Percentiles rank a stretch among this genome's conserved stretches.
Conservation (phyloP, 2,329 filamentous ascomycete genomes). For the Fusarium brachygibbosum region DNA sequence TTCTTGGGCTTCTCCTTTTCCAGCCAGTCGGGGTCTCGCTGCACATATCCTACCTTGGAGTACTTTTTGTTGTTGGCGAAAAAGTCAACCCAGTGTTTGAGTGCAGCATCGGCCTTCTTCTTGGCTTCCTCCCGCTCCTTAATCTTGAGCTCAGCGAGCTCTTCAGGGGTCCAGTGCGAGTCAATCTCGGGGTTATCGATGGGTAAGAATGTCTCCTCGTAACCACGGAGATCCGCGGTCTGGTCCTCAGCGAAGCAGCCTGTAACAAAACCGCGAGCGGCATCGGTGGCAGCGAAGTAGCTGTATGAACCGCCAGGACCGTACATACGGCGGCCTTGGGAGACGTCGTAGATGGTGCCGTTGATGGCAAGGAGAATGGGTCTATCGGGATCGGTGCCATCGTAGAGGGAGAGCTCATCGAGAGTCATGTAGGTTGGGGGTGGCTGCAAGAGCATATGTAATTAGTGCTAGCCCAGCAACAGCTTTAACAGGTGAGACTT, state of each 20-base stretch:
- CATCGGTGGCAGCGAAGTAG: conserved; percentile 88
- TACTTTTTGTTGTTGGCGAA: conserved; percentile 87
- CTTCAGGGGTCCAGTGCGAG: conserved; percentile 65
- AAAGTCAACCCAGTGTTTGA: conserved; percentile 87
- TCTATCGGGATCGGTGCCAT: conserved; percentile 79
- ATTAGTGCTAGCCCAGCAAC: conserved; percentile 17
- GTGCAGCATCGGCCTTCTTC: conserved; percentile 73
- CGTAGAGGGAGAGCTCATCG: conserved; percentile 77
- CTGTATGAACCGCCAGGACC: conserved; percentile 88
- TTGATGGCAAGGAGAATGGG: conserved; percentile 94
- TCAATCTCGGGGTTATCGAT: conserved; percentile 74
- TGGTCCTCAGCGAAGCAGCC: conserved; percentile 91
- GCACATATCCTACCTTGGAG: conserved; percentile 80
- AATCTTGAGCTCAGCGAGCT: conserved; percentile 67
- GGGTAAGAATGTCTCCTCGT: conserved; percentile 86
- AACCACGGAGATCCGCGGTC: conserved; percentile 85
- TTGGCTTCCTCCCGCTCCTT: conserved; percentile 75
- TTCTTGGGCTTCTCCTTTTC: conserved; percentile 71
- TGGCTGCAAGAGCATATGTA: conserved; percentile 53
- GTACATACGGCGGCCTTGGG: conserved; percentile 76
- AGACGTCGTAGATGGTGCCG: conserved; percentile 87
- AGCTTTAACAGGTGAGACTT: conserved; percentile 18
- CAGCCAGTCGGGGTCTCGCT: conserved; percentile 71
- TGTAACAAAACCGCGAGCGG: conserved; percentile 89
- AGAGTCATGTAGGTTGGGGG: conserved; percentile 80